phyloP scores from a whole-genome alignment of 2,329 filamentous ascomycete species.

The Cercospora janseana region DNA sequence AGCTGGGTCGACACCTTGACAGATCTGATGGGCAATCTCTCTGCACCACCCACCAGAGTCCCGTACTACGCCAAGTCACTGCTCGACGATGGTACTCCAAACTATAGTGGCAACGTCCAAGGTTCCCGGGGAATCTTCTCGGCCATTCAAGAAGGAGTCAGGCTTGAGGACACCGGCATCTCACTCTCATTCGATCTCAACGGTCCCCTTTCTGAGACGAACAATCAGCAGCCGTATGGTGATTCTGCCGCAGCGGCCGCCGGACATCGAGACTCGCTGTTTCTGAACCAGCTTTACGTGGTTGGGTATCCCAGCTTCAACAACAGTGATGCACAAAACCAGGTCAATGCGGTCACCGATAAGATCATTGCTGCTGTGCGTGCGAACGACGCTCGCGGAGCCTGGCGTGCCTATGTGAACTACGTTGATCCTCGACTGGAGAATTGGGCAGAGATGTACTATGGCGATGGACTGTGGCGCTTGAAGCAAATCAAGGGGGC shows the following conservation, averaged over 20 bases:
- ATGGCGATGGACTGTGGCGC: constrained; percentile 16
- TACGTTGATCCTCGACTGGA: constrained; percentile 23
- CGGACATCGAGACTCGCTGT: constrained; percentile 17
- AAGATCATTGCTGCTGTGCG: constrained; percentile 14
- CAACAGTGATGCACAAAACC: constrained; percentile 8
- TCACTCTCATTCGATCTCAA: constrained; percentile 25
- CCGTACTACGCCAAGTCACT: constrained; percentile 23
- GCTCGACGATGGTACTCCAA: constrained; percentile 19
- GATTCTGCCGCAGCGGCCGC: constrained; percentile 14
- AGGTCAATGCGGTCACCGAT: constrained; percentile 14
- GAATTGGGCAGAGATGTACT: constrained; percentile 19
- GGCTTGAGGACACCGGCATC: constrained; percentile 4
- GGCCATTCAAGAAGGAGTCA: constrained; percentile 20
- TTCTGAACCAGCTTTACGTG: constrained; percentile 23
- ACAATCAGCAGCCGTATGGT: constrained; percentile 19
- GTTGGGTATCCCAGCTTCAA: constrained; percentile 19
- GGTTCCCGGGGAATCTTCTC: constrained; percentile 8
- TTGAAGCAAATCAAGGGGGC: constrained; percentile 17
- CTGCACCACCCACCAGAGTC: constrained; percentile 19
- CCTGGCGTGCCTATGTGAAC: constrained; percentile 23
- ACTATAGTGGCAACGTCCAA: constrained; percentile 12
- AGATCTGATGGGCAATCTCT: constrained; percentile 19
- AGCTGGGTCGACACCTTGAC: constrained; percentile 22
- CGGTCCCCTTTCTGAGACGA: constrained; percentile 16
- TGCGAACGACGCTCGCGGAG: constrained; percentile 7